Evolutionary conservation across 441 rosid species (phyloP), one percentile per base, ranked within the genome.

Genomic region (Erysimum cheiri): DNA sequence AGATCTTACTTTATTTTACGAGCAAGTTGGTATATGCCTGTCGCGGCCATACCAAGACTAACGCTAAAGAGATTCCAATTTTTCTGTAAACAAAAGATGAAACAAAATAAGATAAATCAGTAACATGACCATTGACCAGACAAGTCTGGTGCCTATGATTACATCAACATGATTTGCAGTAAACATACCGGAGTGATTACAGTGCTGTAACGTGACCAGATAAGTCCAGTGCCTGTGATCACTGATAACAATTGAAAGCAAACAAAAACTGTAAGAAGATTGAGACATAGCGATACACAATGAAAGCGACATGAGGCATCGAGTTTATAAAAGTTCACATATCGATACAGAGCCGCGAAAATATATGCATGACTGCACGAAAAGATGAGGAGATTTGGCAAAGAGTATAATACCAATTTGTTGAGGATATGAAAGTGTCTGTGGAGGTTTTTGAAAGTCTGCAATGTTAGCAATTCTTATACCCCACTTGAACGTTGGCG

Each of bases 401-500:
- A n/a, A n/a, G 49, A 44, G 58, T 32, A 53, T 68, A 52, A 44
- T 79, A 89, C 97, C 98, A 35, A 87, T 69, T 76, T 91, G 98
- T 81, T 94, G 98, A 71, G 96, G 96, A 70, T 91, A 91, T 4
- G 97, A 93, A 66, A 93, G 85, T 3, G 89, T 89, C 66, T 93
- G 96, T 0, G 96, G 91, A 5, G 93, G 97, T 73, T 91, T 91
- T 31, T 90, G 17, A 63, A 88, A 91, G 78, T 93, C 98, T 1
- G 93, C 98, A 57, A 93, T 26, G 72, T 89, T 93, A 32, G 97
- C 97, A 28, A 91, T 85, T 81, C 91, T 91, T 78, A 93, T 93
- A 40, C 97, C 97, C 97, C 98, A 91, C 73, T 94, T 94, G 63
- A 93, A 93, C 5, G 98, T 89, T 0, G 98, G 98, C 2, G 95